Percentiles rank a stretch among this genome's conserved stretches.
Conservation (phyloP, 495 filamentous ascomycete species). For the Beverwykella pulmonaria region DNA sequence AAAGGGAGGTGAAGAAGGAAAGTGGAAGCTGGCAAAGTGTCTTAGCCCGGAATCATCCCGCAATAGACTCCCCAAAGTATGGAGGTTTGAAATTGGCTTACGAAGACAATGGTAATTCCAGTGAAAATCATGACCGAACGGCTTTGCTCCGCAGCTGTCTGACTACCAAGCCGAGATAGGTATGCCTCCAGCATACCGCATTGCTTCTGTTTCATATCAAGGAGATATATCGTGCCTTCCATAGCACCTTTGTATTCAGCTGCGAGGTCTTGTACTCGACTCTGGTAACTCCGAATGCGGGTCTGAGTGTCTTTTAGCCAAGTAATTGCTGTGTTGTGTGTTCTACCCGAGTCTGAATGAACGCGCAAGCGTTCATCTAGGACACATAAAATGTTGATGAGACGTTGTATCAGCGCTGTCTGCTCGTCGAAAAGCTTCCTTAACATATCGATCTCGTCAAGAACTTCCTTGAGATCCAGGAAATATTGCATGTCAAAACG, state of each 20-base stretch:
- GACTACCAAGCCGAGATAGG: constrained; percentile 64
- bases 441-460: constrained; percentile 70
- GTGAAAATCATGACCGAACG: constrained; percentile 74
- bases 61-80: neutral
- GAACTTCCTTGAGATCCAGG: constrained; percentile 47
- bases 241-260: neutral
- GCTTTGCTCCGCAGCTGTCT: constrained; percentile 62
- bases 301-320: constrained; percentile 8
- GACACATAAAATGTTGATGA: neutral
- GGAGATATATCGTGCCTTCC: constrained; percentile 47
- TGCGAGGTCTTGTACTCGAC: neutral
- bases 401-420: constrained; percentile 45
- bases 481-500: neutral
- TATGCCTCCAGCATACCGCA: constrained; percentile 69
- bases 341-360: neutral
- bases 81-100: neutral
- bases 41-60: too few relatives aligned
- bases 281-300: neutral
- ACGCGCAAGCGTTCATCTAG: too few relatives aligned
- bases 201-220: constrained; percentile 65
- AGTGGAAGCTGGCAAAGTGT: constrained; percentile 53
- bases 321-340: neutral
- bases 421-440: constrained; percentile 61
- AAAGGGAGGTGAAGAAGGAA: constrained; percentile 66
- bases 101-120: constrained; percentile 66